Evolutionary conservation across 345 rosid species (phyloP).

Genomic region (Sapria himalayana): DNA sequence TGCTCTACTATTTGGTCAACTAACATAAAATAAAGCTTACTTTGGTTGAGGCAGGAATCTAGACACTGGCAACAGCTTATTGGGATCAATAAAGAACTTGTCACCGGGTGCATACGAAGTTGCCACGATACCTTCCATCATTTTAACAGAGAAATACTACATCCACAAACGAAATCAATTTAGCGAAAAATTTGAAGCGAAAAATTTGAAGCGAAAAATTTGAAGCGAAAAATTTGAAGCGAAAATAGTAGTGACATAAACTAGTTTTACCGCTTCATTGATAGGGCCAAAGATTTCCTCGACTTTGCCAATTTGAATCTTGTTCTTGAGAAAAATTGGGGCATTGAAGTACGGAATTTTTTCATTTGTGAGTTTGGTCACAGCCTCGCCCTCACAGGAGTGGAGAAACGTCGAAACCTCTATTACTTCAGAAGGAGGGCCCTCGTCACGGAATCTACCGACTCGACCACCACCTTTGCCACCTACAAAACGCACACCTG

Average conservation of each 20-base stretch:
- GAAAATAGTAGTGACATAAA: neutral
- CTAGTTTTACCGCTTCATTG: slow-evolving; percentile 68
- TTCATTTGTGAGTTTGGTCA: slow-evolving; percentile 60
- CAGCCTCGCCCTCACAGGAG: slow-evolving; percentile 95
- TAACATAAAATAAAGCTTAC: slow-evolving; percentile 24
- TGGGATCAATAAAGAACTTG: slow-evolving; percentile 70
- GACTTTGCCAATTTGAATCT: slow-evolving; percentile 82
- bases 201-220: too few species aligned
- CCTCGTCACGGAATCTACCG: slow-evolving; percentile 40
- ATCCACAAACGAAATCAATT: neutral
- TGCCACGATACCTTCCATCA: slow-evolving; percentile 93
- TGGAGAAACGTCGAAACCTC: slow-evolving; percentile 71
- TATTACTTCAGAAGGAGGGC: slow-evolving; percentile 76
- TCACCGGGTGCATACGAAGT: slow-evolving; percentile 55
- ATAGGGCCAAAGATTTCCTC: slow-evolving; percentile 95
- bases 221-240: neutral
- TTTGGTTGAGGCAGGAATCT: slow-evolving; percentile 84
- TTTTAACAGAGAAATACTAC: slow-evolving; percentile 60
- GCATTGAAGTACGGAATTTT: slow-evolving; percentile 79
- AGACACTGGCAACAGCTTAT: slow-evolving; percentile 65
- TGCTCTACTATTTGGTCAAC: too few species aligned
- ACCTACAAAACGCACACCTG: slow-evolving; percentile 4
- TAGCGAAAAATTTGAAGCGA: neutral
- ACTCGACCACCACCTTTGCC: slow-evolving; percentile 14
- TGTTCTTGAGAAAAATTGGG: slow-evolving; percentile 63